Percentiles rank a stretch among this genome's conserved stretches.
Conservation (phyloP, 2,329 filamentous ascomycete species). For the Epichloe elymi region DNA sequence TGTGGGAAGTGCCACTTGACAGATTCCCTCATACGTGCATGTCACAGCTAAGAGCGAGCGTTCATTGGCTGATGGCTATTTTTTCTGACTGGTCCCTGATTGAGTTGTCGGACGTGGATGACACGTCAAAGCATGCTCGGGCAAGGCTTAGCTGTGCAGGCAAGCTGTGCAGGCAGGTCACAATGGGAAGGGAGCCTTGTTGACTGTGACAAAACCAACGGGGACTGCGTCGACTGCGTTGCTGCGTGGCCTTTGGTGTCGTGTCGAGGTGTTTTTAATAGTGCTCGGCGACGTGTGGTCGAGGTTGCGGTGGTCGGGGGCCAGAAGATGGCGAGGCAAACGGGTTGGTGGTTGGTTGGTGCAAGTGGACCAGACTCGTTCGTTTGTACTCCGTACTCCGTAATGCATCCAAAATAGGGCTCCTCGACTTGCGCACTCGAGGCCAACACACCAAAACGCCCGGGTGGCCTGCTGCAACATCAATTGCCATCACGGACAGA, state of each 20-base stretch:
- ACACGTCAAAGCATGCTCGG: too few species aligned
- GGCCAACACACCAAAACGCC: conserved; percentile 6
- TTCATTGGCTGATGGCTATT: not conserved
- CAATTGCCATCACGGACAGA: conserved; percentile 9
- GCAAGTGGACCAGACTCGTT: too few species aligned
- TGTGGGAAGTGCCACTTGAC: not conserved
- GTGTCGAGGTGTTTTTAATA: too few species aligned
- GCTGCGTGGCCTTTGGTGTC: too few species aligned
- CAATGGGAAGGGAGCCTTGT: not conserved
- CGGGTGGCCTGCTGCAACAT: conserved; percentile 9
- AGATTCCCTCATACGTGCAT: conserved; percentile 4
- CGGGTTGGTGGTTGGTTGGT: too few species aligned
- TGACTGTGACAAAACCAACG: not conserved
- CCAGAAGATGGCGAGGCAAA: too few species aligned
- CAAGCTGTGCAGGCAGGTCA: not conserved
- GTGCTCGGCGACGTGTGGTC: too few species aligned
- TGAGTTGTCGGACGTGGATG: not conserved
- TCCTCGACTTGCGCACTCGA: not conserved
- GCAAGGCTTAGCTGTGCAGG: not conserved
- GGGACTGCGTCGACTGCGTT: too few species aligned
- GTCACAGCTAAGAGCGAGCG: not conserved
- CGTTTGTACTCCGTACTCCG: too few species aligned
- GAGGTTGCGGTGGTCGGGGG: too few species aligned
- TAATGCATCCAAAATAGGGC: not conserved
- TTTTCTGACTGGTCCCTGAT: not conserved